phyloP scores from a whole-genome alignment of 1,139 yeast genomes.

The Candida neerlandica region DNA sequence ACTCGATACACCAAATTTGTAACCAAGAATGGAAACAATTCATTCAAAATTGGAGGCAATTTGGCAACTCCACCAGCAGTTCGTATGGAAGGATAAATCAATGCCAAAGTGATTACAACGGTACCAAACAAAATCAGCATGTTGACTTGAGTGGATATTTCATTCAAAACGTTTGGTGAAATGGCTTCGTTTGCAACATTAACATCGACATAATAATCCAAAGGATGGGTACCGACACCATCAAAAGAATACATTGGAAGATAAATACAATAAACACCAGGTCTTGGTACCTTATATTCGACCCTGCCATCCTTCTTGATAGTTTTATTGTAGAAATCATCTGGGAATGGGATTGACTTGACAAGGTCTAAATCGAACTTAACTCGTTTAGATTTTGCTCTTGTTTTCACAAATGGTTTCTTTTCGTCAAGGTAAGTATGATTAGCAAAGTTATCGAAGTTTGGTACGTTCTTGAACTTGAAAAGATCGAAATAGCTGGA shows the following conservation, averaged over 20 bases:
- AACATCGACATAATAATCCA: constrained; percentile 11
- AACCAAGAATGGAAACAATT: constrained; percentile 9
- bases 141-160: constrained; percentile 13
- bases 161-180: constrained; percentile 12
- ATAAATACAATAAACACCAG: constrained; percentile 18
- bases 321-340: constrained; percentile 8
- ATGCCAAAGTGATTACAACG: constrained; percentile 9
- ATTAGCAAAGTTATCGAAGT: constrained; percentile 17
- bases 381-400: not conserved
- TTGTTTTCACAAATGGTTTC: constrained; percentile 2
- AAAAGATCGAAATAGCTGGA: constrained; percentile 14
- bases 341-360: constrained; percentile 8
- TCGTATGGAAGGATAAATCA: constrained; percentile 10
- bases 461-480: constrained; percentile 17
- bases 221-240: constrained; percentile 11
- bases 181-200: constrained; percentile 14
- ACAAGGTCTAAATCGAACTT: constrained; percentile 9
- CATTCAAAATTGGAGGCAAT: constrained; percentile 9
- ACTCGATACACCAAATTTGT: constrained; percentile 7
- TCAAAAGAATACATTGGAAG: constrained; percentile 16
- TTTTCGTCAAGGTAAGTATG: constrained; percentile 15
- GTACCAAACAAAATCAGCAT: constrained; percentile 11
- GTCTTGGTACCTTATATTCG: constrained; percentile 9
- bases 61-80: constrained; percentile 2
- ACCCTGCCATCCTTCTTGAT: constrained; percentile 9